phyloP scores from a whole-genome alignment of 2,329 filamentous ascomycete species.

The Xylaria sp. region DNA sequence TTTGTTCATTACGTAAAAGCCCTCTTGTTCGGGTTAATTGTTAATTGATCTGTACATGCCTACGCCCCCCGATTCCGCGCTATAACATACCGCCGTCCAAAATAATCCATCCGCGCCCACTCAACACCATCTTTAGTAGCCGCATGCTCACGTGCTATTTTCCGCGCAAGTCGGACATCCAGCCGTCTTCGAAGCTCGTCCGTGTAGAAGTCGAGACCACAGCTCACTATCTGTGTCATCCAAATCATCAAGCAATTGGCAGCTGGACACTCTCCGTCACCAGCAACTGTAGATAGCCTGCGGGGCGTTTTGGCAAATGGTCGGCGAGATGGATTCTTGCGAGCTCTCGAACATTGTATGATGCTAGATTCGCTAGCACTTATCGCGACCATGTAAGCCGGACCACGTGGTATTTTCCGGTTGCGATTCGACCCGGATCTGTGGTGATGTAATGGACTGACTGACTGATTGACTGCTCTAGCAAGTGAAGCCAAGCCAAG shows the following conservation, averaged over 20 bases:
- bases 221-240: constrained; percentile 4
- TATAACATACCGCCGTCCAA: constrained; percentile 5
- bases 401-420: constrained; percentile 3
- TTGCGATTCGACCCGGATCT: not conserved
- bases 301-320: constrained; percentile 20
- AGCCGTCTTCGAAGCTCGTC: not conserved
- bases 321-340: constrained; percentile 45
- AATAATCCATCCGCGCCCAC: constrained; percentile 3
- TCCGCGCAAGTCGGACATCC: constrained; percentile 1
- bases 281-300: constrained; percentile 6
- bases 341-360: constrained; percentile 37
- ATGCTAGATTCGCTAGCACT: constrained; percentile 43
- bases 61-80: constrained; percentile 4
- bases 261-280: not conserved
- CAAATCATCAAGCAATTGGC: constrained; percentile 5
- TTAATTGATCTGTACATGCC: not conserved
- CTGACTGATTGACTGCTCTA: constrained; percentile 31
- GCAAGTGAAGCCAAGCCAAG: constrained; percentile 36
- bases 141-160: constrained; percentile 9
- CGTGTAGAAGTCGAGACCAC: constrained; percentile 2
- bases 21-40: constrained; percentile 9
- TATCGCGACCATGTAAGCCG: constrained; percentile 41
- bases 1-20: constrained; percentile 27
- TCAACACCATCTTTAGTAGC: constrained; percentile 17
- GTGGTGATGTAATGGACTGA: constrained; percentile 16